phyloP scores from a whole-genome alignment of 345 rosid genomes.

The Salix exigua region DNA sequence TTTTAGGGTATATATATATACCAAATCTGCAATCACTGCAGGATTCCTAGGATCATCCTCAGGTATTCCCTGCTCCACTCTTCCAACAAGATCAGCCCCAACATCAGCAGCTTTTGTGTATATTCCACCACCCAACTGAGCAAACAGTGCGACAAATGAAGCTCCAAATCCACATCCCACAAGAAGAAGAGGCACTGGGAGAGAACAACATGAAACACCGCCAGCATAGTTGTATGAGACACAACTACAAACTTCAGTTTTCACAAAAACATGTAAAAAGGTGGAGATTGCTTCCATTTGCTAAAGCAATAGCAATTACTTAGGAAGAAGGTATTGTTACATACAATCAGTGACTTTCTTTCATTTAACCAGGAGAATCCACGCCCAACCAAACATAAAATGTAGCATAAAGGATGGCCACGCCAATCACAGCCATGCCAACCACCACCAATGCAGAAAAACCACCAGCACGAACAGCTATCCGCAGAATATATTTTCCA shows the following conservation, averaged over 20 bases:
- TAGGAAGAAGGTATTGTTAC: constrained; percentile 33
- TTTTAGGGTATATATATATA: constrained; percentile 19
- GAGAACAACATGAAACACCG: constrained; percentile 21
- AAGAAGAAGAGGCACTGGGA: constrained; percentile 92
- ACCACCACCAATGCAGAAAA: constrained; percentile 97
- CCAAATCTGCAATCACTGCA: constrained; percentile 98
- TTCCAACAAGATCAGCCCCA: constrained; percentile 98
- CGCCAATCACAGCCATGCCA: constrained; percentile 97
- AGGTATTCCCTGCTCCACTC: constrained; percentile 99
- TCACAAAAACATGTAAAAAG: not conserved
- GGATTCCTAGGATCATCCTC: constrained; percentile 99
- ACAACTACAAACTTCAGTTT: not conserved
- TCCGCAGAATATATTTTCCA: constrained; percentile 38
- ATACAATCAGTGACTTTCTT: constrained; percentile 70
- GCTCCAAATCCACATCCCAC: constrained; percentile 99
- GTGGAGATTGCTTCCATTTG: not conserved
- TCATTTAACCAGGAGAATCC: constrained; percentile 78
- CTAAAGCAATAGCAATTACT: not conserved
- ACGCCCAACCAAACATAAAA: constrained; percentile 94
- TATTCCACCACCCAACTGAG: constrained; percentile 99
- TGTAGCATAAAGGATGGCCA: constrained; percentile 86
- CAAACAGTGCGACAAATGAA: constrained; percentile 96
- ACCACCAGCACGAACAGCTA: constrained; percentile 98
- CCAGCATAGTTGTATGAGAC: not conserved
- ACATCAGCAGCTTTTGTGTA: constrained; percentile 99